Percentiles rank a stretch among this genome's conserved stretches.
phyloP scores from a whole-genome alignment of 73 alveolate species.

The Uronychia setigera region DNA sequence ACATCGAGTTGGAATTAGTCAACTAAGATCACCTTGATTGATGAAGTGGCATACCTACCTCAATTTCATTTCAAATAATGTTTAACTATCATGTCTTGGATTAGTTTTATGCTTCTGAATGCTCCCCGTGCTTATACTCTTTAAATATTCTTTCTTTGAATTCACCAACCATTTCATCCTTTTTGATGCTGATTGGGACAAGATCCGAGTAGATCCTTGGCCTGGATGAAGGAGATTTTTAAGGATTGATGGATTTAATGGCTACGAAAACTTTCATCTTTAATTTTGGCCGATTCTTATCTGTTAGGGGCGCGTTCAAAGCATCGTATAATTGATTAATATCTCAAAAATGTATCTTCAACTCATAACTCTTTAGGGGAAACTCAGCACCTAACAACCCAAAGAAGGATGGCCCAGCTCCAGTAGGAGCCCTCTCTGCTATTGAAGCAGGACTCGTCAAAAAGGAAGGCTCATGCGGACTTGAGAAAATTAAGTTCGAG shows the following conservation, averaged over 20 bases:
- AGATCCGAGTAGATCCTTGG: background rate
- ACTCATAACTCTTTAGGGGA: background rate
- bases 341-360: background rate
- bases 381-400: background rate
- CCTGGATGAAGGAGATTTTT: background rate
- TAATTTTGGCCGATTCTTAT: background rate
- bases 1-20: background rate
- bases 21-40: background rate
- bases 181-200: background rate
- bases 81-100: too few relatives aligned
- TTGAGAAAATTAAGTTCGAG: background rate
- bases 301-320: constrained; percentile 1
- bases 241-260: too few relatives aligned
- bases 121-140: background rate
- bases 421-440: background rate
- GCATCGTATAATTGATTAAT: background rate
- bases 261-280: background rate
- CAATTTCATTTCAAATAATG: background rate
- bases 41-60: background rate
- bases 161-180: background rate
- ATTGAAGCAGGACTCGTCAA: background rate
- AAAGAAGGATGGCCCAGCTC: background rate
- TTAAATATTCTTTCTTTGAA: background rate
- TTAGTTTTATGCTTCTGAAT: too few relatives aligned
- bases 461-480: background rate